Base-by-base conservation (phyloP, 345 rosid species). In the Eucalyptus erythrocorys region DNA sequence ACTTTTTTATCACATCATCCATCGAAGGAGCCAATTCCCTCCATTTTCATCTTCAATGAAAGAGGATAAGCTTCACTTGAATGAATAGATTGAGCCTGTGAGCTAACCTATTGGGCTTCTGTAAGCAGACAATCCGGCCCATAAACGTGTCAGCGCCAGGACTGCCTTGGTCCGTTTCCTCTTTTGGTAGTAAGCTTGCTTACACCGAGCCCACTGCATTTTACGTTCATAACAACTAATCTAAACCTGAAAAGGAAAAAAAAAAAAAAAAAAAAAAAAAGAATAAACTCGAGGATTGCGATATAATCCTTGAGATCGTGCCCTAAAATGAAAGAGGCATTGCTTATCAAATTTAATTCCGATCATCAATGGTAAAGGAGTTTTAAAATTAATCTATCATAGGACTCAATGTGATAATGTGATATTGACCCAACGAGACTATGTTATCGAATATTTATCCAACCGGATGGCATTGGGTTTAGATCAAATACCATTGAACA, bases 401-500 rank as follows among this genome's bases (percentile, higher is more conserved):
- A 3, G 9, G 9, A 17, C 37, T 30, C 37, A 19, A 13, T 1
- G 2, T 3, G 6, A 10, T 19, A 66, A 66, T 7, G 22, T 32
- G 42, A 32, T 3, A 66, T 66, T 66, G 3, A 8, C 4, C 2
- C 0, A 2, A 68, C 0, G 2, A 17, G 6, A 34, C 80, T 34
- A 16, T 32, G 16, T 19, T 0, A 68, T 34, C 0, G 13, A n/a
- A 64, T 16, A 2, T 64, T 64, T 17, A n/a, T n/a, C 16, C 76
- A 32, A 7, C 34, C 10, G 2, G 3, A 64, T 3, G 0, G 5
- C 76, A 7, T 14, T 7, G 40, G 21, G 2, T n/a, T n/a, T n/a
- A 64, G 68, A 68, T 34, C 3, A 1, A 2, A 68, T 34, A 17
- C 13, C 13, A 34, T 3, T 16, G 3, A 8, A 68, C 24, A 0